phyloP scores from a whole-genome alignment of 371 early-diverging fungal species.

The Mortierella polycephala region DNA sequence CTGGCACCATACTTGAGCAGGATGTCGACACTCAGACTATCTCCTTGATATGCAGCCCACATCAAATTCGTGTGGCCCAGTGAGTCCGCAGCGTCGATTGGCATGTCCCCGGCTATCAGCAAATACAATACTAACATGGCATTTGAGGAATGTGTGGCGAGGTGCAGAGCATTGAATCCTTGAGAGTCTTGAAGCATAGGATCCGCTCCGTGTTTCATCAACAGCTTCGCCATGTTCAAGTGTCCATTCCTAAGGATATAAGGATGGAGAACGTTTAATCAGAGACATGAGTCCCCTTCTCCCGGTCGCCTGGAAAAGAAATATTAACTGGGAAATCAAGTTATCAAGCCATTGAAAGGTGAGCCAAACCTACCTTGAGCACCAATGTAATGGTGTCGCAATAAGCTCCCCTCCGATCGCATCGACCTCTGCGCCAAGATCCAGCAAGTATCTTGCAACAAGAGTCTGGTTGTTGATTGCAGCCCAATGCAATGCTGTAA shows the following conservation, averaged over 20 bases:
- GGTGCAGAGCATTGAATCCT: conserved; percentile 92
- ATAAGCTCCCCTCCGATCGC: conserved; percentile 78
- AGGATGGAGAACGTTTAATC: not conserved
- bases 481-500: conserved; percentile 85
- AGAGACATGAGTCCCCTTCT: not conserved
- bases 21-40: conserved; percentile 71
- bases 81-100: conserved; percentile 79
- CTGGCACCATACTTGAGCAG: conserved; percentile 78
- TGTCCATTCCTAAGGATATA: conserved; percentile 69
- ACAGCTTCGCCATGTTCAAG: conserved; percentile 74
- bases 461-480: conserved; percentile 80
- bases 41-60: conserved; percentile 95
- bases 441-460: conserved; percentile 82
- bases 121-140: conserved; percentile 79
- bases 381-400: conserved; percentile 95
- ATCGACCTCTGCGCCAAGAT: conserved; percentile 83
- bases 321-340: no score
- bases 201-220: conserved; percentile 84
- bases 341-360: not conserved
- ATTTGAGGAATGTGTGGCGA: conserved; percentile 90
- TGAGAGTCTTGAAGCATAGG: conserved; percentile 79
- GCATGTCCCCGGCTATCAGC: conserved; percentile 72
- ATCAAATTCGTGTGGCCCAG: conserved; percentile 90
- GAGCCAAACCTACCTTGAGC: conserved; percentile 61
- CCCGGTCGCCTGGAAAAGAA: not conserved